Base-by-base conservation (phyloP, 2,329 filamentous ascomycete species). In the Lachnellula occidentalis region DNA sequence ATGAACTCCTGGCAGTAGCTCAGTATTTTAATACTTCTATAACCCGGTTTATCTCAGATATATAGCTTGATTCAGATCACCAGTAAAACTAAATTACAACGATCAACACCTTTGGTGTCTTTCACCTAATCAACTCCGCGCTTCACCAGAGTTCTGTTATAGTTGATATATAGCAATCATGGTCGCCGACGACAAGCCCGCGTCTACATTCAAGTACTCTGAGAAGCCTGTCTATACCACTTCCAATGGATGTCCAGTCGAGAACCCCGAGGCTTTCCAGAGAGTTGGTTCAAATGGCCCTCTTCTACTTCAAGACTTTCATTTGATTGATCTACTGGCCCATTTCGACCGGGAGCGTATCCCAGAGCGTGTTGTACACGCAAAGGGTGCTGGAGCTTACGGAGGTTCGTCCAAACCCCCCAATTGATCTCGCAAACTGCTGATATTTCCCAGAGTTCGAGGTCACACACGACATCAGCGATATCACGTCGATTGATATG, bases 271-370 rank as follows among this genome's bases (percentile, higher is more conserved):
- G 61, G 71, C 72, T 15, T 71, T 72, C 50, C 79, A 83, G 67
- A 75, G 82, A 54, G 70, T 80, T 34, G 82, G 81, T 48, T 57
- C 64, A 42, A 79, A 78, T 61, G 81, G 82, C 1, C 82, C 82
- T 59, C 73, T 86, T 39, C 72, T 85, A 57, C 76, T 86, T 21
- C 82, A 85, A 64, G 82, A 85, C 66, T 84, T 84, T 66, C 82
- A 86, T 66, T 69, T 86, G 67, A 81, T 87, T 61, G 83, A 85
- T 60, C 70, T 83, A 34, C 74, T 87, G 46, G 77, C 76, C 17
- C 73, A 78, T 67, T 78, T 80, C 66, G 75, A 75, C 68, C 75
- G 76, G 52, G 76, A 78, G 63, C 72, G 75, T 58, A 77, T 78
- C 39, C 76, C 76, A 34, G 76, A 78, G 67, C 74, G 66, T 51